Conservation (phyloP, 192 early-diverging fungal species). For the Coemansia sp. region DNA sequence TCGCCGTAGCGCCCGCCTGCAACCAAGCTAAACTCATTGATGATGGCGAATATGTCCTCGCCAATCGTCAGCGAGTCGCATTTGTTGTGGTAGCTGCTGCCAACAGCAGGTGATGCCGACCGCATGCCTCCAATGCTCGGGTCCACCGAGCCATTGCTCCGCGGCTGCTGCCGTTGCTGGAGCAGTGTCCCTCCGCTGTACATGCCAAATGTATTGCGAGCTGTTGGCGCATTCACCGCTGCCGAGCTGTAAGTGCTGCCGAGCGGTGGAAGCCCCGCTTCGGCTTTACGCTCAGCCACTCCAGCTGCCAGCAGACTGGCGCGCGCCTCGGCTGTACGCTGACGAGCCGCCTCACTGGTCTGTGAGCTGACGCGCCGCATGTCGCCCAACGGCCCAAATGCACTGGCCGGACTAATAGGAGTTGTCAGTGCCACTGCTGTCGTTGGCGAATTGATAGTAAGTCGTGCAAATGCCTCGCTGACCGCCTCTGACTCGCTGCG, state of each 20-base stretch:
- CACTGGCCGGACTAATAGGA: slow-evolving; percentile 1
- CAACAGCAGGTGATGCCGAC: not conserved
- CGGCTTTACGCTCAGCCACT: slow-evolving; percentile 39
- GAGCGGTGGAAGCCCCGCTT: slow-evolving; percentile 28
- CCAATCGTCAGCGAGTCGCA: slow-evolving; percentile 49
- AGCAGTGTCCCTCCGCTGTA: slow-evolving; percentile 4
- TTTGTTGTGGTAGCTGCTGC: slow-evolving; percentile 4
- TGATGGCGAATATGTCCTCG: slow-evolving; percentile 50
- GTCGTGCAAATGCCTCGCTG: slow-evolving; percentile 34
- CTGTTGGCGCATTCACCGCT: slow-evolving; percentile 9
- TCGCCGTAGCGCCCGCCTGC: slow-evolving; percentile 47
- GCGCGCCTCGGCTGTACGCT: slow-evolving; percentile 46
- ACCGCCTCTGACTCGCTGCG: slow-evolving; percentile 21
- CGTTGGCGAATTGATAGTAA: slow-evolving; percentile 20
- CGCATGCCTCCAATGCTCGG: not conserved
- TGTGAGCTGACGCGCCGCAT: slow-evolving; percentile 27
- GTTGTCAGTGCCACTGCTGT: not conserved
- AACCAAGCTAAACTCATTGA: slow-evolving; percentile 51
- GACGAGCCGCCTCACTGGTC: slow-evolving; percentile 35
- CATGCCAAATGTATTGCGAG: slow-evolving; percentile 29
- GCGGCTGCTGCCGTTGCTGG: slow-evolving; percentile 16
- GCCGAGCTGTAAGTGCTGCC: slow-evolving; percentile 21
- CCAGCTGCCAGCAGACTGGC: slow-evolving; percentile 50
- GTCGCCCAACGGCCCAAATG: slow-evolving; percentile 10
- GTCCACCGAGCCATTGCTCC: not conserved